Evolutionary conservation across 208 protist genomes (phyloP).

Genomic region (Strigomonas culicis): DNA sequence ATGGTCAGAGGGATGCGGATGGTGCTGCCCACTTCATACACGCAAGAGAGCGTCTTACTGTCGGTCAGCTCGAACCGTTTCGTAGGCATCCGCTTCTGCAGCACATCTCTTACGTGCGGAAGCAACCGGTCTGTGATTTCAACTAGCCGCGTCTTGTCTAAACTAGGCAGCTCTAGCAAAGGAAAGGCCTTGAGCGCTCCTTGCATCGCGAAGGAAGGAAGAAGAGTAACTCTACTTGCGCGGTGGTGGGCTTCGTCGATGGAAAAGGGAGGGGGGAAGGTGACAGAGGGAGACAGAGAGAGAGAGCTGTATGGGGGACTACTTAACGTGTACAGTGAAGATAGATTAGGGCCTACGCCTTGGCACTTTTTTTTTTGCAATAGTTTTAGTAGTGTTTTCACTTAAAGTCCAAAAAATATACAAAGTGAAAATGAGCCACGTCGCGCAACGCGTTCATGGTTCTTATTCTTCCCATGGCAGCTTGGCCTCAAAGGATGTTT

Average conservation of each 20-base stretch:
- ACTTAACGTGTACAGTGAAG: not conserved
- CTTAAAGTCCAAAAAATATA: not conserved
- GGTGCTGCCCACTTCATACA: conserved; percentile 14
- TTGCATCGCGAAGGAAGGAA: not conserved
- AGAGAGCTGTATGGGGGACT: not conserved
- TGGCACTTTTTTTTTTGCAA: too few relatives aligned
- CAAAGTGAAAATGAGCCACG: too few relatives aligned
- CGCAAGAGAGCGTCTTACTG: conserved; percentile 10
- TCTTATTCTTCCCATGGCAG: conserved; percentile 35
- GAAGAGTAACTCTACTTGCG: not conserved
- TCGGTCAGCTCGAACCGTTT: not conserved
- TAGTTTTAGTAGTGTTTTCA: too few relatives aligned
- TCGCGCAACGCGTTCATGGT: too few relatives aligned
- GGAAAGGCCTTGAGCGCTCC: conserved; percentile 1
- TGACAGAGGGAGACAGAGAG: not conserved
- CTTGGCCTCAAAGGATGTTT: conserved; percentile 31
- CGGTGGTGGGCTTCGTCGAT: not conserved
- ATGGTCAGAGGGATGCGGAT: conserved; percentile 27
- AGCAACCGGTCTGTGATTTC: conserved; percentile 15
- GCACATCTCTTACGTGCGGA: not conserved
- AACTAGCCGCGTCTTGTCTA: not conserved
- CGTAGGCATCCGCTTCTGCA: not conserved
- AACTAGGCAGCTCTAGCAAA: conserved; percentile 1
- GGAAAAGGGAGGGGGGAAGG: not conserved
- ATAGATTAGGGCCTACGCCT: not conserved